These are phyloP conservation scores for Curvularia hawaiiensis DNA, from an alignment of 2,329 filamentous ascomycete genomes.

Conservation along the genomic window DNA sequence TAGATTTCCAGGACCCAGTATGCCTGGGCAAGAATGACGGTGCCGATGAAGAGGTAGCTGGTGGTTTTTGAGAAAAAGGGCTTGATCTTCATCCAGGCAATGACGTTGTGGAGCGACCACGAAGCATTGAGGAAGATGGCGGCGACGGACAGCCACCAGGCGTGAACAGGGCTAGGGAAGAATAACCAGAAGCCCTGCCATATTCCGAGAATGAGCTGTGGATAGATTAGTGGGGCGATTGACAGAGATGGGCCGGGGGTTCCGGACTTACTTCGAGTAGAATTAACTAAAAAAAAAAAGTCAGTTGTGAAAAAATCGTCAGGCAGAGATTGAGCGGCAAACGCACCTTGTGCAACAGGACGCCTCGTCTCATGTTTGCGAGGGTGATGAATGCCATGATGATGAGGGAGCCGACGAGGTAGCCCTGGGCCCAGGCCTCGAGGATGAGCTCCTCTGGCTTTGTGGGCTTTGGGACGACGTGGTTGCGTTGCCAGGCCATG, in stretches of 20 bases:
- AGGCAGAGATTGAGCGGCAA: background rate
- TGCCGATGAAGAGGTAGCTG: constrained; percentile 63
- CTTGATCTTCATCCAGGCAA: constrained; percentile 70
- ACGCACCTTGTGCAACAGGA: constrained; percentile 54
- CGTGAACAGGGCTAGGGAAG: constrained; percentile 60
- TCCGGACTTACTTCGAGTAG: constrained; percentile 44
- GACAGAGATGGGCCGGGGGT: background rate
- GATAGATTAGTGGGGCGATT: constrained; percentile 4
- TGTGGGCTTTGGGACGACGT: constrained; percentile 38
- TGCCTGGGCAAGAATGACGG: constrained; percentile 63
- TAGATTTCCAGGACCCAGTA: constrained; percentile 71
- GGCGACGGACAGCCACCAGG: constrained; percentile 67
- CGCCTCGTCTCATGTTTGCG: constrained; percentile 55
- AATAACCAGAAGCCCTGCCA: constrained; percentile 66
- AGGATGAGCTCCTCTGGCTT: constrained; percentile 43
- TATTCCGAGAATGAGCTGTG: constrained; percentile 60
- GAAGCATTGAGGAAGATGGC: constrained; percentile 67
- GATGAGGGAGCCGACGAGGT: constrained; percentile 50
- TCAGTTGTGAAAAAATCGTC: constrained; percentile 21
- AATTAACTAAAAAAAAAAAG: constrained; percentile 46
- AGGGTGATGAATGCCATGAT: constrained; percentile 56
- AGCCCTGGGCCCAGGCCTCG: constrained; percentile 50
- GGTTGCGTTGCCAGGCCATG: constrained; percentile 17
- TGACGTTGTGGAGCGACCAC: constrained; percentile 68
- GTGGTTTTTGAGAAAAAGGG: constrained; percentile 61